Percentiles rank a stretch among this genome's conserved stretches.
Evolutionary conservation across 202 grass and related monocot genomes (phyloP).

Genomic region (Brachypodium distachyon): DNA sequence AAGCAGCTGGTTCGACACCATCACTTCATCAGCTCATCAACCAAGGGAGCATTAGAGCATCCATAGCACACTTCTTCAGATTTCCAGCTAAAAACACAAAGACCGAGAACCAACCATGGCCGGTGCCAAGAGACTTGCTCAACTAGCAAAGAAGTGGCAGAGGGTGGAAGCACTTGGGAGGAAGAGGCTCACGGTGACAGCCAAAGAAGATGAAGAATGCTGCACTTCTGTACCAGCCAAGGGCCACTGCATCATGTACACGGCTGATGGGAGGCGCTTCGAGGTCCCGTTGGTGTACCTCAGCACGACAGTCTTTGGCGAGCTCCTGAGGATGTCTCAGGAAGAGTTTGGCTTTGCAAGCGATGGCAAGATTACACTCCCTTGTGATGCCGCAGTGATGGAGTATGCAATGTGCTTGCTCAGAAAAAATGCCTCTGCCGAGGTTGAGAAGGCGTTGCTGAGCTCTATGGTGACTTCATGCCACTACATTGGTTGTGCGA

Average conservation of each 20-base stretch:
- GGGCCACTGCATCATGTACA: conserved; percentile 43
- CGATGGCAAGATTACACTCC: conserved; percentile 25
- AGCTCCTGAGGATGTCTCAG: conserved; percentile 30
- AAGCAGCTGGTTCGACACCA: background rate
- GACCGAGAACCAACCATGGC: conserved; percentile 13
- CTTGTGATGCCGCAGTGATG: conserved; percentile 34
- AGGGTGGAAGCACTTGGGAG: conserved; percentile 36
- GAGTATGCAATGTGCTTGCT: conserved; percentile 33
- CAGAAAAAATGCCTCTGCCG: background rate
- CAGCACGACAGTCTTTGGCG: conserved; percentile 4
- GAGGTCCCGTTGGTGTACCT: conserved; percentile 42
- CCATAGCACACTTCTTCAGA: background rate
- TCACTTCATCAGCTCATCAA: background rate
- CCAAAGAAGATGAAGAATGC: background rate
- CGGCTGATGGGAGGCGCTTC: conserved; percentile 23
- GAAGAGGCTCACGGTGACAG: conserved; percentile 1
- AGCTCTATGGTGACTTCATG: conserved; percentile 21
- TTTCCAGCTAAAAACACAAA: background rate
- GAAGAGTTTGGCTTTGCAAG: conserved; percentile 47
- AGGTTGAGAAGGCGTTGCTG: conserved; percentile 23
- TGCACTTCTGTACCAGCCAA: conserved; percentile 19
- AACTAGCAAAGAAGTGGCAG: conserved; percentile 46
- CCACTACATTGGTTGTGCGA: background rate
- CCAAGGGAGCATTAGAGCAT: background rate
- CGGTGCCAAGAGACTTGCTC: conserved; percentile 22